These are phyloP conservation scores for Wickerhamomyces sp. DNA, from an alignment of 1,139 yeast species.

Conservation along the genomic window DNA sequence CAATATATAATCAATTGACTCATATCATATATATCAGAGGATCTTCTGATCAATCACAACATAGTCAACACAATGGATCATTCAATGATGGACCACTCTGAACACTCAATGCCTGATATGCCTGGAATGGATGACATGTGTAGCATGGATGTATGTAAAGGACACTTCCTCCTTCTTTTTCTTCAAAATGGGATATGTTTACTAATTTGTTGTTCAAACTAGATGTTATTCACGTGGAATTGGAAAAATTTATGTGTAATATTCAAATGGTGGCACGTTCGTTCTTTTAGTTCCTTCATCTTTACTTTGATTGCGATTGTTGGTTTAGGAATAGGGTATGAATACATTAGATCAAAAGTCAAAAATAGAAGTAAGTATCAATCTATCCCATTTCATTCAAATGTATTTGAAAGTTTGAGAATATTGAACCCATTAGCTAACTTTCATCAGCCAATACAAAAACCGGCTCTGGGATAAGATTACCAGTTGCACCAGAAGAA, in stretches of 20 bases:
- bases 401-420: not conserved
- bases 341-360: slow-evolving; percentile 41
- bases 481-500: slow-evolving; percentile 3
- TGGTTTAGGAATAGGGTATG: slow-evolving; percentile 54
- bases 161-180: no score
- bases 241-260: slow-evolving; percentile 68
- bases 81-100: slow-evolving; percentile 31
- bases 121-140: slow-evolving; percentile 25
- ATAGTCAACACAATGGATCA: slow-evolving; percentile 6
- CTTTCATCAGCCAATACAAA: slow-evolving; percentile 6
- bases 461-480: slow-evolving; percentile 8
- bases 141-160: slow-evolving; percentile 15
- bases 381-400: not conserved
- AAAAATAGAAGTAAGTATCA: slow-evolving; percentile 18
- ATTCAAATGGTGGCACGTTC: slow-evolving; percentile 76
- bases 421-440: not conserved
- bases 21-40: not conserved
- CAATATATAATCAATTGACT: no score
- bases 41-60: not conserved
- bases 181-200: slow-evolving; percentile 12
- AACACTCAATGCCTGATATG: slow-evolving; percentile 28
- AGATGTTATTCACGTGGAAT: slow-evolving; percentile 82
- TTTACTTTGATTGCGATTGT: slow-evolving; percentile 48
- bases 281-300: slow-evolving; percentile 45
- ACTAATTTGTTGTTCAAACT: slow-evolving; percentile 32